Conservation (phyloP, 2,329 filamentous ascomycete species). For the Pseudogymnoascus sp. region DNA sequence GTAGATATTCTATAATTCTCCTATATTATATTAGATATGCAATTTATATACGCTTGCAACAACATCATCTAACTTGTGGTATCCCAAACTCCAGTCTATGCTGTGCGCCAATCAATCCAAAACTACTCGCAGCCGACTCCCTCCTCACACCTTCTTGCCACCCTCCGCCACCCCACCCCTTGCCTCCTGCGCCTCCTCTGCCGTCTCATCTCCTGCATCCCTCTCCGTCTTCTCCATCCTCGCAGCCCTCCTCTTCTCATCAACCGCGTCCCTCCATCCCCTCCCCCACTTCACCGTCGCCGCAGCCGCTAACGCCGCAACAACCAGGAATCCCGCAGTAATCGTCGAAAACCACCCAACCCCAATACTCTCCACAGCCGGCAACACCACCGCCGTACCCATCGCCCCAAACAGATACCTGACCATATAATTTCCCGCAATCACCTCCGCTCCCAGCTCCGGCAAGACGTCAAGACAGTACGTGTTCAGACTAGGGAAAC, state of each 20-base stretch:
- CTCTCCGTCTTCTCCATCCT: slow-evolving; percentile 20
- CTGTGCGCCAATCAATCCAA: not conserved
- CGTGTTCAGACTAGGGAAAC: slow-evolving; percentile 67
- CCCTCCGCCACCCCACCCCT: not conserved
- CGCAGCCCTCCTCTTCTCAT: slow-evolving; percentile 36
- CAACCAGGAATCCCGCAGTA: slow-evolving; percentile 46
- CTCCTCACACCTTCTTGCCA: not conserved
- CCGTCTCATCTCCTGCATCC: not conserved
- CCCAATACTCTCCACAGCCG: slow-evolving; percentile 64
- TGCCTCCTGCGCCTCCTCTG: not conserved
- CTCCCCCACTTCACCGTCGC: slow-evolving; percentile 22
- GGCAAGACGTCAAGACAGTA: slow-evolving; percentile 82
- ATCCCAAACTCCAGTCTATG: not conserved
- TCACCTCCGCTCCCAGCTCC: slow-evolving; percentile 59
- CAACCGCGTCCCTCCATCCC: slow-evolving; percentile 38
- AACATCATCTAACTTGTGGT: not conserved
- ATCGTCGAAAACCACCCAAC: slow-evolving; percentile 78
- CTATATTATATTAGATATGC: not conserved
- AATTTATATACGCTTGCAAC: not conserved
- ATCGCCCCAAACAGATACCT: slow-evolving; percentile 67
- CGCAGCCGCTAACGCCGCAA: slow-evolving; percentile 19
- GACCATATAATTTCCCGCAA: slow-evolving; percentile 72
- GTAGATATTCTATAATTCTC: not conserved
- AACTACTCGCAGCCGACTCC: not conserved
- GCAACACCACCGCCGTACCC: slow-evolving; percentile 63